phyloP scores from a whole-genome alignment of 805 yeast species.

The Schwanniomyces vanrijiae region DNA sequence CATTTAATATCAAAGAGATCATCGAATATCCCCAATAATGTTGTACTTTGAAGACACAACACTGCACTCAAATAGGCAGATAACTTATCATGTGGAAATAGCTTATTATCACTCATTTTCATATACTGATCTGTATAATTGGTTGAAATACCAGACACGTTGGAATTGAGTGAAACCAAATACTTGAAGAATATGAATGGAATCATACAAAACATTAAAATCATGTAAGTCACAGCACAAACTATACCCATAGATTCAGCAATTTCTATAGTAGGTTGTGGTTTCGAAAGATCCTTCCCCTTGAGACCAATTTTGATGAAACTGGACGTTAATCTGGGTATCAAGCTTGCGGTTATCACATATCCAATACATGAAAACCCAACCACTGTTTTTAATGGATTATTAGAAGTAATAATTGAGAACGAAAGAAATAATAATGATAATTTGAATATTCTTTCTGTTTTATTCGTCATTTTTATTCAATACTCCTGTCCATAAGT shows the following conservation, averaged over 20 bases:
- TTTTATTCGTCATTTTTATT: not conserved
- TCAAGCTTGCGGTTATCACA: conserved; percentile 53
- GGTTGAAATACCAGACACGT: conserved; percentile 31
- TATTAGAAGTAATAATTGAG: conserved; percentile 29
- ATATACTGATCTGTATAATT: conserved; percentile 36
- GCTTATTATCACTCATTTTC: conserved; percentile 26
- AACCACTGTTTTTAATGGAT: conserved; percentile 57
- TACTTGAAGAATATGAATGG: conserved; percentile 85
- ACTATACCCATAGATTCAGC: conserved; percentile 96
- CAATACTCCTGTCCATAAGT: not conserved
- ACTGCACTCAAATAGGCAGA: conserved; percentile 86
- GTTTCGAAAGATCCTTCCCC: conserved; percentile 84
- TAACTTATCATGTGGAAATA: conserved; percentile 78
- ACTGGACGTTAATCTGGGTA: conserved; percentile 66
- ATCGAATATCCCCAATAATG: conserved; percentile 85
- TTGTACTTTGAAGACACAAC: conserved; percentile 78
- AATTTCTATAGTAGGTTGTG: conserved; percentile 55
- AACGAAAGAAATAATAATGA: conserved; percentile 17
- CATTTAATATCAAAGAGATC: conserved; percentile 95
- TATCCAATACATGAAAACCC: conserved; percentile 74
- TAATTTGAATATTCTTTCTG: conserved; percentile 2
- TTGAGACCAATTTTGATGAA: conserved; percentile 78
- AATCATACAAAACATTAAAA: conserved; percentile 78
- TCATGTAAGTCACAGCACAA: conserved; percentile 75
- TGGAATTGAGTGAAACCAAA: conserved; percentile 49